phyloP scores from a whole-genome alignment of 768 basidiomycete species.

The Asterophora parasitica region DNA sequence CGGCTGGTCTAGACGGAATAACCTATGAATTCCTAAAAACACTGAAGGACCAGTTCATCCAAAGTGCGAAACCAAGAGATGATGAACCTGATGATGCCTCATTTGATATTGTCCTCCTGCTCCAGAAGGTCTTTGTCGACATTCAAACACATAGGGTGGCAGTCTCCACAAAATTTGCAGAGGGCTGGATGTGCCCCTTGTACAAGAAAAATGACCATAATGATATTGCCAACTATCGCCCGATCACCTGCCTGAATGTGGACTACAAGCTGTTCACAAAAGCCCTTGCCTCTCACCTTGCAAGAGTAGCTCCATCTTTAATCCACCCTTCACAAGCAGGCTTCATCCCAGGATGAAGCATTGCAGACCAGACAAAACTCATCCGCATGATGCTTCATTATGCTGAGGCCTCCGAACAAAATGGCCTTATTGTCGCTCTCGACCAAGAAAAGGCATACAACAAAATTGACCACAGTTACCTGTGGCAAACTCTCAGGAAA shows the following conservation, averaged over 20 bases:
- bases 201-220: slow-evolving; percentile 34
- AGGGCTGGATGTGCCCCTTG: slow-evolving; percentile 34
- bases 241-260: slow-evolving; percentile 32
- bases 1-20: slow-evolving; percentile 16
- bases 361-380: slow-evolving; percentile 29
- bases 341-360: slow-evolving; percentile 13
- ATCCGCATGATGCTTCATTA: slow-evolving; percentile 21
- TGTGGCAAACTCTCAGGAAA: neutral
- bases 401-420: slow-evolving; percentile 4
- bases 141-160: slow-evolving; percentile 23
- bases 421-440: slow-evolving; percentile 21
- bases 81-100: neutral
- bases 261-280: slow-evolving; percentile 29
- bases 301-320: neutral
- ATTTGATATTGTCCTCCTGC: slow-evolving; percentile 11
- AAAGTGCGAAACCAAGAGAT: neutral
- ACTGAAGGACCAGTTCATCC: slow-evolving; percentile 1
- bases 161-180: slow-evolving; percentile 13
- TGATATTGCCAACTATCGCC: slow-evolving; percentile 31
- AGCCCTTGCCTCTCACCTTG: neutral
- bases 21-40: slow-evolving; percentile 24
- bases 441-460: slow-evolving; percentile 34
- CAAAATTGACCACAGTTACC: slow-evolving; percentile 6
- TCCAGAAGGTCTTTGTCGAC: slow-evolving; percentile 20
- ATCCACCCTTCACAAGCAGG: slow-evolving; percentile 5